A percentile compares a stretch with the other conserved stretches of the same genome.
These are phyloP conservation scores for Filobasidium wieringae DNA, from an alignment of 768 basidiomycete genomes.

Conservation along the genomic window DNA sequence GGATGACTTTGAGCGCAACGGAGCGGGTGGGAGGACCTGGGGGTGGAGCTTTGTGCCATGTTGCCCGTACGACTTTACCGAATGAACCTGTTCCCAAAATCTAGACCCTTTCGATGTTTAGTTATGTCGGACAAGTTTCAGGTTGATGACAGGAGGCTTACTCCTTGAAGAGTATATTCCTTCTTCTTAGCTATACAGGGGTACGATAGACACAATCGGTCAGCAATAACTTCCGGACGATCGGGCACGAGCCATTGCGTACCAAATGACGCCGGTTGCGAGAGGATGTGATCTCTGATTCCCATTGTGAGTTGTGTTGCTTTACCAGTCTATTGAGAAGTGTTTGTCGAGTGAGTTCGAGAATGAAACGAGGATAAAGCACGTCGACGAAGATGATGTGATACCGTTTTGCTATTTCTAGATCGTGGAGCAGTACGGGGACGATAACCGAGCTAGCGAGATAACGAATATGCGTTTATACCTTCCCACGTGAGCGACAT, in stretches of 20 bases:
- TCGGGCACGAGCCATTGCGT: not conserved
- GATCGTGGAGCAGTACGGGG: too few relatives aligned
- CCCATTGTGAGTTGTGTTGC: conserved; percentile 17
- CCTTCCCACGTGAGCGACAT: too few relatives aligned
- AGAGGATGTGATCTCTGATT: conserved; percentile 46
- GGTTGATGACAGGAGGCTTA: not conserved
- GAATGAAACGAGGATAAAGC: too few relatives aligned
- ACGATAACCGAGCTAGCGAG: too few relatives aligned
- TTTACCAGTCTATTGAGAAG: too few relatives aligned
- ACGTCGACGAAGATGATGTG: too few relatives aligned
- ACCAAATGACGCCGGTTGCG: conserved; percentile 69
- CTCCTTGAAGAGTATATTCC: conserved; percentile 34
- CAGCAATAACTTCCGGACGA: not conserved
- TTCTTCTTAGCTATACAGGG: conserved; percentile 60
- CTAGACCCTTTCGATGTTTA: conserved; percentile 43
- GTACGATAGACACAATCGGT: not conserved
- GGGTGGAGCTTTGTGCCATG: conserved; percentile 36
- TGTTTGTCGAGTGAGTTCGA: too few relatives aligned
- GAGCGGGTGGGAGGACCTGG: conserved; percentile 21
- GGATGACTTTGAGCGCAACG: conserved; percentile 51
- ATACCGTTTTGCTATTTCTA: too few relatives aligned
- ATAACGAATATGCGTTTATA: too few relatives aligned
- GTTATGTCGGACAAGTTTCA: not conserved
- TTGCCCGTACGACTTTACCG: conserved; percentile 70
- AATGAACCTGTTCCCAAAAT: conserved; percentile 73